Base-by-base conservation (phyloP, 2,329 filamentous ascomycete genomes). In the Verticillium tricorpus region DNA sequence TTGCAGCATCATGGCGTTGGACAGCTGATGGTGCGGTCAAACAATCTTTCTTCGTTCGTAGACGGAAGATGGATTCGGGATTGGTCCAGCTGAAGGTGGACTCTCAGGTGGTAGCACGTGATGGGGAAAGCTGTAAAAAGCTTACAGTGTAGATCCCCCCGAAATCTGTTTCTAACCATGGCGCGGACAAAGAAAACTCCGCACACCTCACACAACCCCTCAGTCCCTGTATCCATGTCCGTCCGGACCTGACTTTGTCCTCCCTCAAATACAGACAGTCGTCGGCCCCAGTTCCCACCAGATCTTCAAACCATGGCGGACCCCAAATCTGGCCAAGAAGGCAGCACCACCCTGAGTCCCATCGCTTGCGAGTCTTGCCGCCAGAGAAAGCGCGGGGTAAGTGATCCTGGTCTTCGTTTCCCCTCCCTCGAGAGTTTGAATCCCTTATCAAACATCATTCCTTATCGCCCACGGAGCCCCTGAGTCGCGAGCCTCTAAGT, bases 321-420 rank as follows among this genome's bases (percentile, higher is more conserved):
- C 45, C 45, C 45, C 19, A 52, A 12, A 22, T 52, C 45, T 9
- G 12, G 45, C 45, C 45, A 52, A 22, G 45, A 52, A 52, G 45
- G 45, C 11, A 25, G n/a, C 2, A 52, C 19, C 19, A 52, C 19
- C 19, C 19, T 57, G 32, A 72, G 72, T 40, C 70, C 72, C 4
- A 74, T 73, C 56, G 73, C 73, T 7, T 75, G 72, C 8, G 70
- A 71, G 31, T 64, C 69, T 35, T 75, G 73, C 57, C 69, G 72
- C 14, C 71, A 72, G 35, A 69, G 69, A 54, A 75, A 75, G 39
- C 70, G 73, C 56, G 72, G 70, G 66, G 72, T 74, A 56, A 64
- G 66, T 39, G 1, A 11, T 9, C 45, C 14, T 17, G 2, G 3
- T n/a, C 14, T n/a, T 40, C 15, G 37, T 40, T 40, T 7, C 37